Conservation (phyloP, 169 alveolate species). For the Plasmodium chabaudi region DNA sequence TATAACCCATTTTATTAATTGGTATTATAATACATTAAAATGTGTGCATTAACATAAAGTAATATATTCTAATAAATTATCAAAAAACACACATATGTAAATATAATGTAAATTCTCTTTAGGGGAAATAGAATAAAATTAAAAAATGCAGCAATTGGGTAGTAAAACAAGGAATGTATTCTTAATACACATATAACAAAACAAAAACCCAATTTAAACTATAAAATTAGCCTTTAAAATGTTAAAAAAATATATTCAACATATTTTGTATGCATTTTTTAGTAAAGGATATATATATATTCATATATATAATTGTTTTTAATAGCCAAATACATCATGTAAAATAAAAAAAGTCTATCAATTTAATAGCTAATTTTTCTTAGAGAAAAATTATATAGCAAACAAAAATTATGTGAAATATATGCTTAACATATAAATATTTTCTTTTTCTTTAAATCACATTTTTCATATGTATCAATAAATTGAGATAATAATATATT, state of each 20-base stretch:
- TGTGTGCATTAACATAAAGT: slow-evolving; percentile 11
- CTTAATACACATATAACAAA: slow-evolving; percentile 40
- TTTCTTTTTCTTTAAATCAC: neutral
- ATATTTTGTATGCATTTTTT: slow-evolving; percentile 39
- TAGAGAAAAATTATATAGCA: slow-evolving; percentile 2
- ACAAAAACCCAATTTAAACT: slow-evolving; percentile 48
- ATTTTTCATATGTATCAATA: slow-evolving; percentile 8
- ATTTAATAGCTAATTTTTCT: slow-evolving; percentile 11
- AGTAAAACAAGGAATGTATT: slow-evolving; percentile 11
- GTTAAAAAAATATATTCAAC: slow-evolving; percentile 40
- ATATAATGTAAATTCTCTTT: slow-evolving; percentile 1
- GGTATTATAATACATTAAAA: slow-evolving; percentile 44
- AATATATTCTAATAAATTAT: slow-evolving; percentile 39
- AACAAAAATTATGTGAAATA: slow-evolving; percentile 4
- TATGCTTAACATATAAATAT: neutral
- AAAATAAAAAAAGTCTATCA: slow-evolving; percentile 47
- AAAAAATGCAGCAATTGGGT: slow-evolving; percentile 3
- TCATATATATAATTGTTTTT: slow-evolving; percentile 9
- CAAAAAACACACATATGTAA: slow-evolving; percentile 8
- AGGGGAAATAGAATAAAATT: neutral
- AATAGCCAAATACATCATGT: slow-evolving; percentile 1
- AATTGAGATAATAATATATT: neutral
- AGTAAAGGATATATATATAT: slow-evolving; percentile 20
- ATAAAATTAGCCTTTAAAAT: slow-evolving; percentile 12
- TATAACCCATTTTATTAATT: slow-evolving; percentile 78